These are phyloP conservation scores for Prunus yedoensis DNA, from an alignment of 331 rosid genomes.

Conservation along the genomic window DNA sequence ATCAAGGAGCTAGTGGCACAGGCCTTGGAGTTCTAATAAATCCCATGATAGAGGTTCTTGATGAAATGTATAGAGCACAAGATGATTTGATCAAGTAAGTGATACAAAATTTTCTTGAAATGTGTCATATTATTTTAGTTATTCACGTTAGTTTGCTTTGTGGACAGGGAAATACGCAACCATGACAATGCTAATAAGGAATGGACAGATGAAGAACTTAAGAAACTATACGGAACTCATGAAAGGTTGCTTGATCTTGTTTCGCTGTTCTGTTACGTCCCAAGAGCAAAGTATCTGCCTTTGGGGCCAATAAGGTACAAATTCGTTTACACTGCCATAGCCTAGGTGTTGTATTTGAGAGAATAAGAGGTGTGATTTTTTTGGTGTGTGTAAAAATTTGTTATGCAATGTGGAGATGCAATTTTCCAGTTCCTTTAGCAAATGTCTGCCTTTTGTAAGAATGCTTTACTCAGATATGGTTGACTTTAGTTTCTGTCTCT, in stretches of 20 bases:
- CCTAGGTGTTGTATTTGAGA: not conserved
- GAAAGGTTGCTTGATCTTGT: constrained; percentile 92
- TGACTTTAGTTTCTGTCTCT: not conserved
- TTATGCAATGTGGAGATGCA: not conserved
- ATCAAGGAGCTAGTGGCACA: constrained; percentile 99
- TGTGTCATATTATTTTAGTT: not conserved
- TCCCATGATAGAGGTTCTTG: constrained; percentile 96
- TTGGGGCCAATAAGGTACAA: constrained; percentile 92
- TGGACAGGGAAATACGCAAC: constrained; percentile 82
- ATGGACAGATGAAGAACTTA: constrained; percentile 95
- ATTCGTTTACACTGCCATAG: constrained; percentile 2
- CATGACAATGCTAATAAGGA: constrained; percentile 97
- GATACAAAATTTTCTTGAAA: not conserved
- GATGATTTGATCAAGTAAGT: constrained; percentile 94
- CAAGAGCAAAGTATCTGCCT: constrained; percentile 93
- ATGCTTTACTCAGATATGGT: not conserved
- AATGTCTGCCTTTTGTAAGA: not conserved
- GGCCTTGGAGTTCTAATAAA: constrained; percentile 94
- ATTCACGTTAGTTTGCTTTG: constrained; percentile 24
- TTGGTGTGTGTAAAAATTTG: not conserved
- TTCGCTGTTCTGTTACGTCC: constrained; percentile 90
- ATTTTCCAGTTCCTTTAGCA: not conserved
- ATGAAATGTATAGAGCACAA: constrained; percentile 97
- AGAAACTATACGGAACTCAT: constrained; percentile 92
- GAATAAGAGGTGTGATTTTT: not conserved